Evolutionary conservation across 2,329 filamentous ascomycete genomes (phyloP), one percentile per base, ranked within the genome.

Genomic region (Fusarium mangiferae): DNA sequence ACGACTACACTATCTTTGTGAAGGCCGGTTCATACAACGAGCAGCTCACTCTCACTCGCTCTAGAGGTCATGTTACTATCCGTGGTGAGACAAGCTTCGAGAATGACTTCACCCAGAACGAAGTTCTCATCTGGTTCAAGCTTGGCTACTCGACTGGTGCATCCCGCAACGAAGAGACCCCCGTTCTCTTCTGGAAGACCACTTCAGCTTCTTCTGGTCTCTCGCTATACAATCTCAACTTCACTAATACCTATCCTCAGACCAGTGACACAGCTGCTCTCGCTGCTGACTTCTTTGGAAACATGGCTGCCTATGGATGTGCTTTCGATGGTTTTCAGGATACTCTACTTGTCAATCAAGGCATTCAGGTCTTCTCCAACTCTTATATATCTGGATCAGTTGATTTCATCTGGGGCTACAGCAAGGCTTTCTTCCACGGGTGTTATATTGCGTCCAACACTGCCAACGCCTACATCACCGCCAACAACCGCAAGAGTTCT

Each of bases 201-300:
- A 86, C 85, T 62, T 83, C 79, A 1, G 63, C 78, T 66, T 83
- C 84, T 2, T 78, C 80, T 13, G 85, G 87, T 64, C 81, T 91
- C 63, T 87, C 87, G 67, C 80, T 91, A 33, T 92, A 92, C 82
- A 92, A 92, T 71, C 82, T 92, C 76, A 90, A 87, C 70, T 81
- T 87, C 12, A 81, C 82, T n/a, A 87, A 87, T 73, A 82, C 81
- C 0, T 85, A 83, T 63, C 82, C 80, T 8, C 85, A 87, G 72
- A 86, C 62, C 6, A 78, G 83, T 14, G 81, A 86, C 42, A 85
- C 85, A 1, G 78, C 87, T 12, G 82, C 82, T 18, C 82, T 85
- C 3, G 80, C 81, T 6, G 80, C 77, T 6, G 79, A 82, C 56
- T 80, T 82, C 52, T 81, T 80, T 36, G 82, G 81, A 17, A 68